A percentile compares a stretch with the other conserved stretches of the same genome.
Evolutionary conservation across 345 rosid genomes (phyloP).

Genomic region (Cochlearia excelsa): DNA sequence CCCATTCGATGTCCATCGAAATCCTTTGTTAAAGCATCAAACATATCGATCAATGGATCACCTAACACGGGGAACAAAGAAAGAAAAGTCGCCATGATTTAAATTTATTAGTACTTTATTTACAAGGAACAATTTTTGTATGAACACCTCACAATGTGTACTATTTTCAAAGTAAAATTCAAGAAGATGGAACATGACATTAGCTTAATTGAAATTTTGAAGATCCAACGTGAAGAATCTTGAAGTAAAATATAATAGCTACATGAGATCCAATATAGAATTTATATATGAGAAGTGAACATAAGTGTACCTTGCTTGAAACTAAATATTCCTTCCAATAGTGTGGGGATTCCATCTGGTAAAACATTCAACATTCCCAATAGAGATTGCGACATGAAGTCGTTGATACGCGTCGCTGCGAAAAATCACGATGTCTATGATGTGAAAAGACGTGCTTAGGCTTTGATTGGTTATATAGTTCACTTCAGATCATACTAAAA

Average conservation of each 20-base stretch:
- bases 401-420: conserved; percentile 46
- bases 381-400: conserved; percentile 43
- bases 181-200: too few species aligned
- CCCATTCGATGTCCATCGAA: background rate
- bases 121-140: too few species aligned
- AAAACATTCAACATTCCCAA: conserved; percentile 37
- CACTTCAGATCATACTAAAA: background rate
- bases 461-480: too few species aligned
- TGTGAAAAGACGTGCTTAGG: background rate
- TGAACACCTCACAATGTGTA: background rate
- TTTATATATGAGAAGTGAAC: background rate
- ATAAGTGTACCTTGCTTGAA: conserved; percentile 29
- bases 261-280: background rate
- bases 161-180: too few species aligned
- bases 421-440: conserved; percentile 15
- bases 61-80: background rate
- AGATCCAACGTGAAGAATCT: background rate
- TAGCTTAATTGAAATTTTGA: too few species aligned
- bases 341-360: conserved; percentile 38
- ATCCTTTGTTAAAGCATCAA: background rate
- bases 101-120: too few species aligned
- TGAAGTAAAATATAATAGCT: background rate
- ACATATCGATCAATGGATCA: background rate
- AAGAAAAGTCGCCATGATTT: background rate
- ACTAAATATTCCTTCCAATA: conserved; percentile 36